Base-by-base conservation (phyloP, 2,329 filamentous ascomycete species). In the Penicillium sp. region DNA sequence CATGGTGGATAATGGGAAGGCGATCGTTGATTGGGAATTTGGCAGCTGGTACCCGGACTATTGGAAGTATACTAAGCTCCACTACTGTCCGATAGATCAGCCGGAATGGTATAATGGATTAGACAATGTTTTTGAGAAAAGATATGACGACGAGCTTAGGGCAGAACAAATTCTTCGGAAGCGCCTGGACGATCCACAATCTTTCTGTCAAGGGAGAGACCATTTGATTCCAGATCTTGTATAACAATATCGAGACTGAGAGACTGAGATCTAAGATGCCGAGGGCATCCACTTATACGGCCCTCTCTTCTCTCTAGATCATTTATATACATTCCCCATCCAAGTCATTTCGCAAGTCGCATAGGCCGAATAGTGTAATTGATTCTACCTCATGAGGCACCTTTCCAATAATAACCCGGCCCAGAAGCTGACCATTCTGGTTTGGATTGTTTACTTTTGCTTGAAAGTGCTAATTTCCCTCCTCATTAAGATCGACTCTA, bases 51-150 rank as follows among this genome's bases (percentile, higher is more conserved):
- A 53, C 25, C 50, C 42, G 3, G 41, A 53, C 16, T 46, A 53
- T 19, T 53, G 50, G 50, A 35, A 53, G 31, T 53, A 53, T 53
- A 46, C 35, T 1, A 31, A 31, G 14, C 33, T 35, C 38, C n/a
- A 52, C 22, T 52, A 38, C 31, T 22, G 28, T 9, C 25, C 3
- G 5, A 3, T 22, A 10, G 25, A 31, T 52, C 30, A 5, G n/a
- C 22, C 31, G 31, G 40, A 52, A 6, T 52, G 49, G 25, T 52
- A 52, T 45, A 4, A 14, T 14, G 40, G 40, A 25, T 45, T 52
- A 9, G 17, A 14, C 22, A 31, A 52, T 38, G 31, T 25, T 37
- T 10, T 38, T 7, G 31, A 36, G 31, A 36, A 19, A 30, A 44
- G 25, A 52, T 52, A 52, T 45, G 31, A 52, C 1, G 30, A 45